Base-by-base conservation (phyloP, 305 asterid genomes). In the Fraxinus baroniana region DNA sequence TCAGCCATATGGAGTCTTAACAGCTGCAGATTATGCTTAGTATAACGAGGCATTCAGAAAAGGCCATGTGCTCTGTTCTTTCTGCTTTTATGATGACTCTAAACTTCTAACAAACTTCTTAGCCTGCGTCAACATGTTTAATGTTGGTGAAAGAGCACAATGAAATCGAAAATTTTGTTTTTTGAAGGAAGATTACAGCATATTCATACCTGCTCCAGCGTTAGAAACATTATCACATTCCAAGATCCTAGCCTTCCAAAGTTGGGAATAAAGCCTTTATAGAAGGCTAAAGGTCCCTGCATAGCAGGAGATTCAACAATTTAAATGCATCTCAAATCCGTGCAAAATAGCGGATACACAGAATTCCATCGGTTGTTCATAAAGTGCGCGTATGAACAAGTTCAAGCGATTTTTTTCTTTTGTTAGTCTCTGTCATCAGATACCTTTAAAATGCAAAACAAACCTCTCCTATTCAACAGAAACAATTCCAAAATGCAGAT, bases 171-270 rank as follows among this genome's bases (percentile, higher is more conserved):
- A 10, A 3, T 18, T 79, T 79, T 20, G 60, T 32, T 4, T 44
- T 33, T 46, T 28, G 49, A 5, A 66, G 55, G 79, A 57, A 72
- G 28, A 36, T 18, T 35, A 41, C 75, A 71, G 17, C 33, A 20
- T 79, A 62, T 32, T 70, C 49, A 55, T 88, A 95, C 99, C 97
- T 94, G 99, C 87, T 96, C 99, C 86, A 96, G 71, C 2, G 98
- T 96, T 86, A 96, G 89, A 87, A 96, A 96, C 99, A 94, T 94
- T 44, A 94, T 87, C 80, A 94, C 98, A 35, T 96, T 96, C 99
- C 99, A 94, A 0, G 98, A 94, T 83, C 99, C 99, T 66, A 96
- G 93, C 75, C 98, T 90, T 62, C 98, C 98, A 80, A 94, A 94
- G 88, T 94, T 96, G 86, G 99, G 99, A 80, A 96, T 91, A 81